These are phyloP conservation scores for Dendrocalamus sinicus DNA, from an alignment of 176 grass and related monocot species.

Conservation along the genomic window DNA sequence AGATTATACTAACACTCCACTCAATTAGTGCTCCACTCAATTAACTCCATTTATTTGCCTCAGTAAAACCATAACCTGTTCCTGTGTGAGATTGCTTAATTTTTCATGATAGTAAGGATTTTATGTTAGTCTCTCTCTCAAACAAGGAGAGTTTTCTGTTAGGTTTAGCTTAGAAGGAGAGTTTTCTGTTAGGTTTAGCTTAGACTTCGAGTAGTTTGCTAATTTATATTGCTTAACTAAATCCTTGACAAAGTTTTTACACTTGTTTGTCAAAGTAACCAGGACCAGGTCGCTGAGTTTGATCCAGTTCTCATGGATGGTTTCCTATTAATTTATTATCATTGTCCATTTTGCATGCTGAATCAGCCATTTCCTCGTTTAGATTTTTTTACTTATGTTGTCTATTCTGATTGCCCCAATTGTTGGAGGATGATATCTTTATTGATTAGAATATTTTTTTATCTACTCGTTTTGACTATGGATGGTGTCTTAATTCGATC, in stretches of 20 bases:
- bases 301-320: not conserved
- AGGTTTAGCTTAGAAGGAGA: not conserved
- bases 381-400: not conserved
- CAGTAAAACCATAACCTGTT: not conserved
- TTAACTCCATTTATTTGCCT: not conserved
- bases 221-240: not conserved
- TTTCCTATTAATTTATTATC: not conserved
- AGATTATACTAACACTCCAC: no score
- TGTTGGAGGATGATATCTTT: not conserved
- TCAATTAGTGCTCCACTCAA: not conserved
- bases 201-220: not conserved
- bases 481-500: not conserved
- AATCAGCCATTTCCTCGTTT: not conserved
- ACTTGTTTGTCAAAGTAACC: constrained; percentile 22
- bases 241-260: constrained; percentile 2
- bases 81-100: not conserved
- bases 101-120: not conserved
- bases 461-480: not conserved
- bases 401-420: not conserved
- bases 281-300: not conserved
- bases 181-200: not conserved
- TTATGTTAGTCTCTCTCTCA: not conserved
- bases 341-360: not conserved
- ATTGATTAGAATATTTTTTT: not conserved
- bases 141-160: not conserved